phyloP scores from a whole-genome alignment of 1,284 basidiomycete genomes.

The Ceratobasidium sp. region DNA sequence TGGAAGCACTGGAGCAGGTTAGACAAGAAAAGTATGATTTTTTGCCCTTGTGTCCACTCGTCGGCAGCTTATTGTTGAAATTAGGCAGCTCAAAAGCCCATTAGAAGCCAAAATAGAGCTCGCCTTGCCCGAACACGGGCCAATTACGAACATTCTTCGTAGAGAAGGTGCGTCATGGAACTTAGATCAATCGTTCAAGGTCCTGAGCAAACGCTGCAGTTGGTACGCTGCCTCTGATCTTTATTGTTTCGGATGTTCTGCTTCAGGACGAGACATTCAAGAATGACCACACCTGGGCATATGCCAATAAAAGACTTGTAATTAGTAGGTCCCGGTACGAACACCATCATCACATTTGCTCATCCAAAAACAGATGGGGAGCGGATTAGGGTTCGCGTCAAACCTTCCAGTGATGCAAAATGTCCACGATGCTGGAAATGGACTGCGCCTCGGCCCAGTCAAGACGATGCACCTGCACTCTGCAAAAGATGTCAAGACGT shows the following conservation, averaged over 20 bases:
- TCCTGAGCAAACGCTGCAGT: conserved; percentile 58
- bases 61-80: background rate
- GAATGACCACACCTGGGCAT: conserved; percentile 66
- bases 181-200: background rate
- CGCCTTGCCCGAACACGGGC: conserved; percentile 57
- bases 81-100: conserved; percentile 75
- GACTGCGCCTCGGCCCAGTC: conserved; percentile 58
- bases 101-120: conserved; percentile 77
- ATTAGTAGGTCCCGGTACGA: background rate
- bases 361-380: conserved; percentile 52
- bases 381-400: conserved; percentile 63
- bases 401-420: conserved; percentile 68
- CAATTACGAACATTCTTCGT: conserved; percentile 33
- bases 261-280: conserved; percentile 61
- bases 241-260: conserved; percentile 79
- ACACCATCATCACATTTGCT: background rate
- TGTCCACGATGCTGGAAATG: conserved; percentile 87
- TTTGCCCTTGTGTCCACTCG: background rate
- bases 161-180: conserved; percentile 50
- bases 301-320: conserved; percentile 60
- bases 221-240: conserved; percentile 73
- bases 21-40: conserved; percentile 71
- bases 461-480: background rate
- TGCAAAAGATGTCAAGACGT: conserved; percentile 32
- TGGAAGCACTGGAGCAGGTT: conserved; percentile 76